Evolutionary conservation across 768 basidiomycete genomes (phyloP).

Genomic region (Porphyrellus cyaneotinctus): DNA sequence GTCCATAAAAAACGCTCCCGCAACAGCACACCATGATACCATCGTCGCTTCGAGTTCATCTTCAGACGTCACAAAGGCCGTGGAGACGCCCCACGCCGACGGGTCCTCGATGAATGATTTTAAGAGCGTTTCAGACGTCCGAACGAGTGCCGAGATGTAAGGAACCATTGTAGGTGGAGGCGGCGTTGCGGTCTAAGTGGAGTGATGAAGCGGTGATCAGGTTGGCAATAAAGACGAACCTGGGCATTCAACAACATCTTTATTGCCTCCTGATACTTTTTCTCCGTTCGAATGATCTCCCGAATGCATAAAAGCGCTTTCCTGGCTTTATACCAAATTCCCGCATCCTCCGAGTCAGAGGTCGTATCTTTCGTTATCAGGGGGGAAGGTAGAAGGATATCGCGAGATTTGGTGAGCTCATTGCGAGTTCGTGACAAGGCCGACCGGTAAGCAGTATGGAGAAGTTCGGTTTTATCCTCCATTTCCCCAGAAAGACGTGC

Average conservation of each 20-base stretch:
- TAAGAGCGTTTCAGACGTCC: constrained; percentile 49
- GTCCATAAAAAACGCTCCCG: constrained; percentile 37
- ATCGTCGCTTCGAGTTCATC: constrained; percentile 53
- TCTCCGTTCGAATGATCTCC: constrained; percentile 47
- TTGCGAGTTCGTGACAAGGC: background rate
- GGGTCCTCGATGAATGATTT: constrained; percentile 55
- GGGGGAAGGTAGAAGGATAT: background rate
- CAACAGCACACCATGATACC: constrained; percentile 44
- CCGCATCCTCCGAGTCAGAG: constrained; percentile 22
- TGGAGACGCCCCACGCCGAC: constrained; percentile 60
- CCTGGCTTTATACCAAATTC: constrained; percentile 36
- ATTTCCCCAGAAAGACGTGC: background rate
- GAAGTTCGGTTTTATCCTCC: background rate
- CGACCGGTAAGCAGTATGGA: background rate
- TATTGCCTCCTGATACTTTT: constrained; percentile 39
- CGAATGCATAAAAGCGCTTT: constrained; percentile 42
- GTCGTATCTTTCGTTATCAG: background rate
- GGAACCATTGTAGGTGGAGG: constrained; percentile 51
- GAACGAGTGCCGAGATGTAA: constrained; percentile 49
- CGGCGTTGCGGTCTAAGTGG: constrained; percentile 34
- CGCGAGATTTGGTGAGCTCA: background rate
- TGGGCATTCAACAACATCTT: constrained; percentile 35
- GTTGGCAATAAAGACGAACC: constrained; percentile 20
- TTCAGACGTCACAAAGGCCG: constrained; percentile 53
- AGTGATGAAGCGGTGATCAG: background rate